These are phyloP conservation scores for Taiozyma sp. DNA, from an alignment of 1,139 yeast species.

Conservation along the genomic window DNA sequence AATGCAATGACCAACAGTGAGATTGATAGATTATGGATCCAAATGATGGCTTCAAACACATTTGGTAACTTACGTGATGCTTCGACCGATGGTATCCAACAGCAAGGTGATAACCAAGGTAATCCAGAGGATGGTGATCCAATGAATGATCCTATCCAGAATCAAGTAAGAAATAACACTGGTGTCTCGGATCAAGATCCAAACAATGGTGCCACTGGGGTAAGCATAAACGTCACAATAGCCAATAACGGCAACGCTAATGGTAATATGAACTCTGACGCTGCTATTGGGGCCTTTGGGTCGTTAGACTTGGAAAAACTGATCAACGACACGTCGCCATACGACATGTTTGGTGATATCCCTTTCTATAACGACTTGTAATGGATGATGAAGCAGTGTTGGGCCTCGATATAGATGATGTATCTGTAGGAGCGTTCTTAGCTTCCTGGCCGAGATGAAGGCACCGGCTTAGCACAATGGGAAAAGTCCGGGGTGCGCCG, in stretches of 20 bases:
- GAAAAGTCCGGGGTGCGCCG: background rate
- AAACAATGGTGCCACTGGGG: background rate
- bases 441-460: background rate
- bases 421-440: too few species aligned
- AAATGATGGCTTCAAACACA: conserved; percentile 15
- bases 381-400: background rate
- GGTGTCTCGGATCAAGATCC: background rate
- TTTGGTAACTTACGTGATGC: background rate
- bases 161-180: background rate
- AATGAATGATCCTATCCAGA: background rate
- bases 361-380: background rate
- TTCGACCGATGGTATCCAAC: background rate
- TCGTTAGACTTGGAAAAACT: conserved; percentile 13
- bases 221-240: background rate
- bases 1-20: conserved; percentile 15
- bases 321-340: conserved; percentile 15
- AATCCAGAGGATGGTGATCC: background rate
- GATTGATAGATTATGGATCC: conserved; percentile 22
- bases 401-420: too few species aligned
- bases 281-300: conserved; percentile 8
- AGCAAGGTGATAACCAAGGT: background rate
- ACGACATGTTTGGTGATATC: conserved; percentile 17
- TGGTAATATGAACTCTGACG: background rate
- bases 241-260: background rate
- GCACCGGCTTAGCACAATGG: background rate